Conservation (phyloP, 257 asterid species). For the Pogostemon cablin region DNA sequence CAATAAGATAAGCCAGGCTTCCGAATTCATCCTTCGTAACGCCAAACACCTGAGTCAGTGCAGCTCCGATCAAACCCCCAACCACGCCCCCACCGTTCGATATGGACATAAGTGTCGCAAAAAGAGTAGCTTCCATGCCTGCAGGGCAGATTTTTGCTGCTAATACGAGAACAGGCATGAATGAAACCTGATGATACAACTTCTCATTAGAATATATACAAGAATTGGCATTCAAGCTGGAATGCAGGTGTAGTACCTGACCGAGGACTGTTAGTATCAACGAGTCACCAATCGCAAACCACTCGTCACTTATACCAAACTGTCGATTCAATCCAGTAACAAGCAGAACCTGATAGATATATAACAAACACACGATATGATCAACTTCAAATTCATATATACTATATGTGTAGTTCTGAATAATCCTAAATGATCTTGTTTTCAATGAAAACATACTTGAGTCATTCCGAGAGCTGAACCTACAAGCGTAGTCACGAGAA, state of each 20-base stretch:
- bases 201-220: background rate
- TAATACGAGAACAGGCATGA: slow-evolving; percentile 88
- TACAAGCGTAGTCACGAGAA: slow-evolving; percentile 61
- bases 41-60: slow-evolving; percentile 76
- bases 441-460: slow-evolving; percentile 49
- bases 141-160: slow-evolving; percentile 85
- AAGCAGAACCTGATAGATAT: slow-evolving; percentile 58
- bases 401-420: background rate
- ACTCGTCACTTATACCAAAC: slow-evolving; percentile 82
- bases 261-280: slow-evolving; percentile 82
- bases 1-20: slow-evolving; percentile 60
- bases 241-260: slow-evolving; percentile 49
- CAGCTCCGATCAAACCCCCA: slow-evolving; percentile 87
- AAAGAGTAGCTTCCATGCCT: slow-evolving; percentile 94
- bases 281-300: slow-evolving; percentile 94
- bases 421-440: slow-evolving; percentile 1
- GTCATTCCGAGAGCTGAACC: slow-evolving; percentile 81
- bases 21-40: slow-evolving; percentile 72
- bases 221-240: background rate
- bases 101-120: slow-evolving; percentile 88
- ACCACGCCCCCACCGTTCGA: slow-evolving; percentile 80
- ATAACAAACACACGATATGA: background rate
- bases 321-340: slow-evolving; percentile 83
- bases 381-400: slow-evolving; percentile 14
- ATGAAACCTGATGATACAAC: slow-evolving; percentile 61